Evolutionary conservation across 1,139 yeast species (phyloP), one percentile per base, ranked within the genome.

Genomic region (Sugiyamaella castrensis): DNA sequence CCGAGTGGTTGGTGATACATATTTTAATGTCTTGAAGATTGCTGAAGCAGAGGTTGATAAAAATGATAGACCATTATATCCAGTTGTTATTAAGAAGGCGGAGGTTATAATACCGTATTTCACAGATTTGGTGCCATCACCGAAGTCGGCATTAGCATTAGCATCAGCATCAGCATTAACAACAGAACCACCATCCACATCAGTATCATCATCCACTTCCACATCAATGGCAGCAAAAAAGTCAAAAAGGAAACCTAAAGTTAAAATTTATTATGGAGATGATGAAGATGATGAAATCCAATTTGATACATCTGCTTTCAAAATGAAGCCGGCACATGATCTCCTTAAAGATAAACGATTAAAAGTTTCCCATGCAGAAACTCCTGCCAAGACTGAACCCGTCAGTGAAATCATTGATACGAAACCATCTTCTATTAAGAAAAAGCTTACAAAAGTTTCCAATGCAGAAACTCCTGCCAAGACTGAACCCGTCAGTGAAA

Each of bases 1-100:
- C 0, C 76, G 78, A 52, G 70, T 86, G 10, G 75, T 74, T 2
- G 88, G 83, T 1, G 81, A 80, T 30, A 72, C 85, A 0, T 73
- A 81, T 4, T 77, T 76, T 67, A 80, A 74, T 37, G 75, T 82
- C 10, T 65, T 76, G 40, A 71, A 72, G 45, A 81, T 84, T 8
- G 69, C 74, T 1, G 79, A 78, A 38, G 71, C 76, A 10, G 85
- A 81, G 50, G 55, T 75, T 32, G 66, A 58, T 31, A 74, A 67
- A 5, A 67, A 67, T 0, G 72, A 71, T 24, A 60, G 63, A 31
- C 84, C 84, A 1, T 43, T 79, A 24, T 80, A 74, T 57, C 87
- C 87, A 0, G 76, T 77, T 0, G 63, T 54, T 32, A 72, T 84
- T 13, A 61, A 59, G 1, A 64, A 61, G 1, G 62, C 73, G 1